Base-by-base conservation (phyloP, 192 early-diverging fungal species). In the Umbelopsis ramanniana region DNA sequence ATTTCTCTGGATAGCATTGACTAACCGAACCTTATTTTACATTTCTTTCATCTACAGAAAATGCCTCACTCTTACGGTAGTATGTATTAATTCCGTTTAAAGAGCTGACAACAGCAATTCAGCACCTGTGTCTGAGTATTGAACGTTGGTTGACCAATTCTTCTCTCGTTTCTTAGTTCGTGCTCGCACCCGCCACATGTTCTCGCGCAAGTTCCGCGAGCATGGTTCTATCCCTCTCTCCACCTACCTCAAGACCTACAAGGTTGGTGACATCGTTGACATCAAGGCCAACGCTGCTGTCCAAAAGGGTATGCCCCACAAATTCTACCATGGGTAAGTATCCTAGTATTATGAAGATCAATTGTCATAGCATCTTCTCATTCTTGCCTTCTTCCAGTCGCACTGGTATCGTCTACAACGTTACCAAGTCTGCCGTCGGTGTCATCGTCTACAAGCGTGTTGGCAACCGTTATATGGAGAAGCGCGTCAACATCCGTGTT, bases 281-380 rank as follows among this genome's bases (percentile, higher is more conserved):
- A 95, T 99, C 88, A 97, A 96, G 92, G 96, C 94, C 73, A 96
- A 98, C 87, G 96, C 93, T 87, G 96, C 97, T 79, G 84, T 97
- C 85, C 97, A 99, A 88, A 96, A 96, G 92, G 97, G 97, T 86
- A 93, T 99, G 93, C 97, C 97, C 76, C 97, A 99, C 93, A 99
- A 98, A 91, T 99, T 92, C 93, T 99, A 99, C 93, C 97, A 99
- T 86, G 96, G 95, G 91, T 92, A 82, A 67, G 73, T 53, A 19
- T 33, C n/a, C 26, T 45, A 24, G 19, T 50, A 29, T 29, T 29
- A 29, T 2, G 29, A 29, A 29, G 29, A 29, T 3, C 29, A 29
- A 3, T 29, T 29, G 29, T 29, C 29, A 3, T 29, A 29, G 29
- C 29, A 29, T 29, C 29, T 29, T 29, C 29, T 29, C 29, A 68